These are phyloP conservation scores for Whalleya microplaca DNA, from an alignment of 2,329 filamentous ascomycete genomes.

Conservation along the genomic window DNA sequence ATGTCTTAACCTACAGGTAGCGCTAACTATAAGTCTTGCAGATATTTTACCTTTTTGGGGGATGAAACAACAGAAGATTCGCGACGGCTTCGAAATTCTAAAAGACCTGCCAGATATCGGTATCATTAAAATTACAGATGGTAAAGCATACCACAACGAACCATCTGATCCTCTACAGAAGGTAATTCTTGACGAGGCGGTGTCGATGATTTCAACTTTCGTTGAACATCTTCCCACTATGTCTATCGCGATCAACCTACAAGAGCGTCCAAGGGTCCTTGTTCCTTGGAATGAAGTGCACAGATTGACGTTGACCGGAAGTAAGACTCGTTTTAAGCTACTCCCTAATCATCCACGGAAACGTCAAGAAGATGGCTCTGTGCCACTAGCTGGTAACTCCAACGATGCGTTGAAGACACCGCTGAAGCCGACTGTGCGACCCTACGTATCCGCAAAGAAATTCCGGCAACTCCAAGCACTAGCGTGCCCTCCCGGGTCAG, in stretches of 20 bases:
- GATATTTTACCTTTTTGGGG: conserved; percentile 80
- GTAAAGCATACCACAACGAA: conserved; percentile 54
- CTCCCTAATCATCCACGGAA: conserved; percentile 52
- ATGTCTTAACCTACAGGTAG: not conserved
- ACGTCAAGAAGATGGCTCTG: conserved; percentile 14
- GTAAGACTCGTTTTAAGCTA: conserved; percentile 46
- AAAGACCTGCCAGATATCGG: conserved; percentile 48
- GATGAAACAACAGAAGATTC: conserved; percentile 68
- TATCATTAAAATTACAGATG: conserved; percentile 64
- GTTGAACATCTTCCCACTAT: conserved; percentile 77
- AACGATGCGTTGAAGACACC: conserved; percentile 1
- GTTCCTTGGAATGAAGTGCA: conserved; percentile 68
- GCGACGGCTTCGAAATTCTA: conserved; percentile 55
- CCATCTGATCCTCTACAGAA: conserved; percentile 38
- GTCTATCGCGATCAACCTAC: conserved; percentile 81
- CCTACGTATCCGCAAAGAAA: conserved; percentile 29
- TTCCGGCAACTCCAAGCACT: conserved; percentile 42
- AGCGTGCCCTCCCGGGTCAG: conserved; percentile 66
- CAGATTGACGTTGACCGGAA: conserved; percentile 35
- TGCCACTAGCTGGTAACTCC: conserved; percentile 1
- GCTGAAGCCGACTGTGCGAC: conserved; percentile 6
- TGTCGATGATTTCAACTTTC: conserved; percentile 73
- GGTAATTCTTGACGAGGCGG: conserved; percentile 47
- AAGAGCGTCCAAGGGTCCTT: conserved; percentile 74
- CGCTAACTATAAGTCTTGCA: not conserved